These are phyloP conservation scores for Linaria vulgaris DNA, from an alignment of 257 asterid genomes.

Conservation along the genomic window DNA sequence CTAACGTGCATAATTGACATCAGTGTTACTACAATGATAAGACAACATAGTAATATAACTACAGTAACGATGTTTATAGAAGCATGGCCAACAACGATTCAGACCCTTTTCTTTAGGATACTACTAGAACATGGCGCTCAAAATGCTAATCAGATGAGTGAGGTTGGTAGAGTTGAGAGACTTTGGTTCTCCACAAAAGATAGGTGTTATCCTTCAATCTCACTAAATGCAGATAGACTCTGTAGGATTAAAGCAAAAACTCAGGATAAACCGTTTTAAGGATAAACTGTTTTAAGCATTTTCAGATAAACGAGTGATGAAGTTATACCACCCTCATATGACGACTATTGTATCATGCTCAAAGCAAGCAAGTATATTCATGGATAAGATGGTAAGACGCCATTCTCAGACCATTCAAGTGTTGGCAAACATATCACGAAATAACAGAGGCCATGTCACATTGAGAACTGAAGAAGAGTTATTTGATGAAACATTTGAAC, in stretches of 20 bases:
- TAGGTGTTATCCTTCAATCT: slow-evolving; percentile 61
- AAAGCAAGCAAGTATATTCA: slow-evolving; percentile 59
- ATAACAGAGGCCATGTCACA: slow-evolving; percentile 36
- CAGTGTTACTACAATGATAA: too few relatives aligned
- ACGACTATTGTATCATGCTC: slow-evolving; percentile 58
- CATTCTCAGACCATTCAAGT: slow-evolving; percentile 56
- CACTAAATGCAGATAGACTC: slow-evolving; percentile 77
- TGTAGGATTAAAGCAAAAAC: slow-evolving; percentile 68
- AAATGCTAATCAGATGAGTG: slow-evolving; percentile 78
- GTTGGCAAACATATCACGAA: slow-evolving; percentile 51
- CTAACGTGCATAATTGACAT: too few relatives aligned
- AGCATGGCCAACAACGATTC: too few relatives aligned
- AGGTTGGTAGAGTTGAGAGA: slow-evolving; percentile 73
- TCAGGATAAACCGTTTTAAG: too few relatives aligned
- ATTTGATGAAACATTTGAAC: slow-evolving; percentile 8
- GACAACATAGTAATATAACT: too few relatives aligned
- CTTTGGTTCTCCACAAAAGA: slow-evolving; percentile 73
- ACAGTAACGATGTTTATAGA: too few relatives aligned
- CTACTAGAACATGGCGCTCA: slow-evolving; percentile 71
- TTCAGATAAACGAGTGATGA: slow-evolving; percentile 80
- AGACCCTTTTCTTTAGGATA: too few relatives aligned
- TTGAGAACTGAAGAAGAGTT: slow-evolving; percentile 36
- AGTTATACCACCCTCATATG: slow-evolving; percentile 65
- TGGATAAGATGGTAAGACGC: slow-evolving; percentile 83
- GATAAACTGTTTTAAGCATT: too few relatives aligned